Evolutionary conservation across 768 basidiomycete species (phyloP), one percentile per base, ranked within the genome.

Genomic region (Collybia sp.): DNA sequence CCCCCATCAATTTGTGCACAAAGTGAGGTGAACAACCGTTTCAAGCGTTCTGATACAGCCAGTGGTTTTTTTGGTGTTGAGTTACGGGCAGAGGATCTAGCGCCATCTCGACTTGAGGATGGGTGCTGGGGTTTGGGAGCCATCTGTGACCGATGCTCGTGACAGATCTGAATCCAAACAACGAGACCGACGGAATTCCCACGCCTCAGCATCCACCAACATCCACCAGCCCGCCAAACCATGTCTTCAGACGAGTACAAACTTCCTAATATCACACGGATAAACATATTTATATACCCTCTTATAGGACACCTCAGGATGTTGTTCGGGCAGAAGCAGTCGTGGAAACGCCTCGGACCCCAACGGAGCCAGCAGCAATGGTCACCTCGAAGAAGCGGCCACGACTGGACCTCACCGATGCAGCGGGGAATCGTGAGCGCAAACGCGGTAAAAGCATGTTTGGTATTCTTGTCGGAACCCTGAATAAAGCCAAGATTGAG

Each of bases 1-100:
- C 86, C 88, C n/a, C 86, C 90, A 51, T 94, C 90, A 55, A 94
- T 83, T 61, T 95, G 93, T 9, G 88, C 86, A 59, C 81, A 85
- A 3, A 96, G 68, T 33, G 88, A 87, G 41, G 78, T 81, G 66
- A 88, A 93, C 43, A 88, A 69, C 13, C 81, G 76, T 57, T 77
- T 82, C 42, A 72, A 52, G 11, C 63, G 65, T 40, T 76, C 73
- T 9, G 60, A 45, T 2, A 58, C 41, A 5, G 70, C 55, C 13
- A 66, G 45, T 0, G 65, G 60, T 38, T 66, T 58, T 48, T 71
- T 71, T 2, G 58, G 53, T 18, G 52, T 16, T 25, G 17, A 2
- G 4, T 17, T 13, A 9, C 46, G 16, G 34, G 15, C 12, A 32
- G 17, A 25, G 25, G 25, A 25, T 25, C 25, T 25, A 25, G 4